Conservation (phyloP, 306 rosid genomes). For the Vigna mungo region DNA sequence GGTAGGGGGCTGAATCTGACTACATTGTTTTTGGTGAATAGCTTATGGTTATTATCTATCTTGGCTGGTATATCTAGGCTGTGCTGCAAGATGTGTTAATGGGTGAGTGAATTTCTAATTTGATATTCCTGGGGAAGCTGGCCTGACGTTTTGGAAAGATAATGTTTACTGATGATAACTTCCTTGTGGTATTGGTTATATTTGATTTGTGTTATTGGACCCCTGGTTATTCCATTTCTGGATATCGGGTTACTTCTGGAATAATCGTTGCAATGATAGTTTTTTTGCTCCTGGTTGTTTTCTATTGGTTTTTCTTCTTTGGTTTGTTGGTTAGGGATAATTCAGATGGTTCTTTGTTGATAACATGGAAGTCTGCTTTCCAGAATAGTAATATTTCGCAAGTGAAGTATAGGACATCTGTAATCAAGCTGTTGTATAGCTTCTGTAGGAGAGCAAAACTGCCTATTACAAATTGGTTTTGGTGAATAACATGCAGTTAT, state of each 20-base stretch:
- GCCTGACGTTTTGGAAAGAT: slow-evolving; percentile 41
- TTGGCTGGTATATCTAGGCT: slow-evolving; percentile 48
- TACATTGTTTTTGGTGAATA: slow-evolving; percentile 36
- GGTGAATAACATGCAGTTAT: slow-evolving; percentile 38
- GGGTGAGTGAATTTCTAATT: slow-evolving; percentile 43
- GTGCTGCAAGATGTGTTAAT: slow-evolving; percentile 42
- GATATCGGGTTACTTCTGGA: background rate
- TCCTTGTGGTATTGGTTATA: slow-evolving; percentile 36
- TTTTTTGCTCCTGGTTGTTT: background rate
- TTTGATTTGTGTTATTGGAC: slow-evolving; percentile 46
- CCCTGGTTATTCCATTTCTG: slow-evolving; percentile 31
- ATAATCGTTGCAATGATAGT: background rate
- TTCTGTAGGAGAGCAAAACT: slow-evolving; percentile 42
- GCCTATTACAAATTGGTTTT: slow-evolving; percentile 35
- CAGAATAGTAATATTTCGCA: slow-evolving; percentile 9
- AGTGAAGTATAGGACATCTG: slow-evolving; percentile 39
- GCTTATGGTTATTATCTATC: slow-evolving; percentile 40
- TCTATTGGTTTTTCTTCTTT: background rate
- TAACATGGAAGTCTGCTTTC: slow-evolving; percentile 4
- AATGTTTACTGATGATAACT: slow-evolving; percentile 39
- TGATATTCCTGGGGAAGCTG: slow-evolving; percentile 41
- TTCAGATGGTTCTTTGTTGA: background rate
- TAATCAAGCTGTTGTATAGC: slow-evolving; percentile 33
- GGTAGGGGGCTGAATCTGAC: slow-evolving; percentile 43
- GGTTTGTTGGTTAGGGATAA: background rate